Evolutionary conservation across 2,329 filamentous ascomycete genomes (phyloP).

Genomic region (Colletotrichum camelliae): DNA sequence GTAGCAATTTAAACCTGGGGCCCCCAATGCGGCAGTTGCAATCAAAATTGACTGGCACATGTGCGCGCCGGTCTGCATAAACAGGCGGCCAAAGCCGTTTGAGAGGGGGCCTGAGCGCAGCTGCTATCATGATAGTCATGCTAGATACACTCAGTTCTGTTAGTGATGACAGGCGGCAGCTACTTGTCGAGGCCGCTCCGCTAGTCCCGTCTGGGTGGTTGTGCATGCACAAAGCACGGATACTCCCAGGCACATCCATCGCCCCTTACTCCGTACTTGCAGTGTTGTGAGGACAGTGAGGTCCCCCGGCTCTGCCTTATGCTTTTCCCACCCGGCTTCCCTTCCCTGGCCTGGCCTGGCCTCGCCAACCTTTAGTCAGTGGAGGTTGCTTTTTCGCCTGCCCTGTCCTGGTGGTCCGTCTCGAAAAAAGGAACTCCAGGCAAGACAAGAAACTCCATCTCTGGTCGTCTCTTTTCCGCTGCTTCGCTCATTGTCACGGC

Average conservation of each 20-base stretch:
- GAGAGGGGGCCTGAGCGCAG: background rate
- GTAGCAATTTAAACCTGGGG: background rate
- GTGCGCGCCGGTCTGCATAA: background rate
- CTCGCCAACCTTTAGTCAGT: background rate
- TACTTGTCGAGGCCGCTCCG: background rate
- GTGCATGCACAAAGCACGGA: slow-evolving; percentile 13
- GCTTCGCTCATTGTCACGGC: slow-evolving; percentile 14
- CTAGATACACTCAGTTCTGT: background rate
- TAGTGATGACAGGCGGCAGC: slow-evolving; percentile 6
- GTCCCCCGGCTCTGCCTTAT: background rate
- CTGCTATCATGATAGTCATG: background rate
- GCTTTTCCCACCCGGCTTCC: background rate
- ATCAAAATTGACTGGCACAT: slow-evolving; percentile 4
- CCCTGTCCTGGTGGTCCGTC: background rate
- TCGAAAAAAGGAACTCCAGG: slow-evolving; percentile 16
- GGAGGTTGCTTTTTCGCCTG: slow-evolving; percentile 1
- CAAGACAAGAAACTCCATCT: slow-evolving; percentile 2
- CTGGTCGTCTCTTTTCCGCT: background rate
- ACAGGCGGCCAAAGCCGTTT: background rate
- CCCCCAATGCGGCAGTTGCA: slow-evolving; percentile 10
- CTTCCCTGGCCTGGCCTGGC: background rate
- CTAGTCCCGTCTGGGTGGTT: background rate
- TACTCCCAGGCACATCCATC: background rate
- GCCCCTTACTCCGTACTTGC: background rate
- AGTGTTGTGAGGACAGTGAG: background rate